Conservation (phyloP, 768 basidiomycete genomes). For the Ramaria rubella region DNA sequence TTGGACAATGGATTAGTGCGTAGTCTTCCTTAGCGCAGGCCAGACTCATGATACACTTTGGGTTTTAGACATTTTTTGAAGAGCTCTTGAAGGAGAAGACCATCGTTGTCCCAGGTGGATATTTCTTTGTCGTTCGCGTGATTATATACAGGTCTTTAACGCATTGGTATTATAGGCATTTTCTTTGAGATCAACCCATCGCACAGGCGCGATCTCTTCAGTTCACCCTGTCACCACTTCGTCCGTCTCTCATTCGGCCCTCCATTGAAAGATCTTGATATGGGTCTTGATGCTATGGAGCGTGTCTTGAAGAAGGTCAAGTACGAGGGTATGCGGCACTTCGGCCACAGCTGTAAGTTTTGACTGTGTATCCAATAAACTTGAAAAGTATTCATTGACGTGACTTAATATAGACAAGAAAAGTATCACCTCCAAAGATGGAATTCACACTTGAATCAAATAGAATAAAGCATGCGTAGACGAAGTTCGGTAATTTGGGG, state of each 20-base stretch:
- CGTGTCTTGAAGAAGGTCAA: conserved; percentile 67
- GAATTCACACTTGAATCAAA: neutral
- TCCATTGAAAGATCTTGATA: conserved; percentile 70
- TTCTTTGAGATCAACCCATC: conserved; percentile 33
- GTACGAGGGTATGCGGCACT: conserved; percentile 48
- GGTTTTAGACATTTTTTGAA: conserved; percentile 78
- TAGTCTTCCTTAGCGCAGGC: conserved; percentile 8
- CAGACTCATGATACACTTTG: conserved; percentile 4
- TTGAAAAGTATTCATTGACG: neutral
- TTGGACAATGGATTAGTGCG: conserved; percentile 80
- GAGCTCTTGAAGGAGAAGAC: conserved; percentile 87
- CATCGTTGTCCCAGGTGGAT: conserved; percentile 74
- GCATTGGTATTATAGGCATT: conserved; percentile 27
- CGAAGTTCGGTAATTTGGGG: no score
- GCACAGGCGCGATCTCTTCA: conserved; percentile 80
- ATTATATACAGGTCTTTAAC: conserved; percentile 49
- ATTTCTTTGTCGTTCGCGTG: conserved; percentile 28
- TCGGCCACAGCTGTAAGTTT: conserved; percentile 55
- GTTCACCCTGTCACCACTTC: conserved; percentile 86
- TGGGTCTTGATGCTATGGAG: conserved; percentile 81
- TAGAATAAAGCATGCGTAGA: no score
- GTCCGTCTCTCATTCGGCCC: conserved; percentile 85
- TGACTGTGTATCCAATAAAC: neutral
- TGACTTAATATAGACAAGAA: conserved; percentile 36
- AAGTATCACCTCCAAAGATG: conserved; percentile 32